These are phyloP conservation scores for Paramecium sexaurelia DNA, from an alignment of 73 alveolate genomes.

Conservation along the genomic window DNA sequence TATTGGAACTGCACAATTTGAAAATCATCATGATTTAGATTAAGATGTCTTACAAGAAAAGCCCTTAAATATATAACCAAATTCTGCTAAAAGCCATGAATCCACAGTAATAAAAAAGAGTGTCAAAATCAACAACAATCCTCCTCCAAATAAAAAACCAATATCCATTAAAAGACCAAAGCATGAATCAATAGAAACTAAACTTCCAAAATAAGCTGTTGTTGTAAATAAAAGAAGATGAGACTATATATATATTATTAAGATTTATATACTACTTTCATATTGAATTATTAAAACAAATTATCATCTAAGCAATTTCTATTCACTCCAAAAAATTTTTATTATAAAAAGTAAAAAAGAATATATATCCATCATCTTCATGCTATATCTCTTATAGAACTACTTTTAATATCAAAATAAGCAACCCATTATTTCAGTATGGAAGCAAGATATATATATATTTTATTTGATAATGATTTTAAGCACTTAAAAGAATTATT, in stretches of 20 bases:
- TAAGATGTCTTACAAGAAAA: slow-evolving; percentile 10
- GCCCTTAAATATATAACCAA: neutral
- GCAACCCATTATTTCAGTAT: no score
- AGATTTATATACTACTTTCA: neutral
- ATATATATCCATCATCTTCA: no score
- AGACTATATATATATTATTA: neutral
- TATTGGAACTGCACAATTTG: neutral
- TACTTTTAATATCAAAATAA: no score
- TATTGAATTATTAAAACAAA: neutral
- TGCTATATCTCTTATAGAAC: no score
- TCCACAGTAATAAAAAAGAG: neutral
- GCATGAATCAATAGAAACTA: neutral
- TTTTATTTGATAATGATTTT: no score
- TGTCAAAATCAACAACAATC: neutral
- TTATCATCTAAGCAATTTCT: no score
- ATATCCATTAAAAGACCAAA: neutral
- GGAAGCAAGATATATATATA: no score
- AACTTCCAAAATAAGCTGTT: slow-evolving; percentile 22
- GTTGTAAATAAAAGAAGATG: neutral
- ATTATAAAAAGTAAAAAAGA: no score
- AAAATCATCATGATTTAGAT: neutral
- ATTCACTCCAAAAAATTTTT: no score
- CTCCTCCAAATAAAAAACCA: neutral
- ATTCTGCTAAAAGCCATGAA: neutral
- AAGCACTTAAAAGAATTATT: no score